Conservation (phyloP, 129 eudicot genomes). For the Centaurea solstitialis region DNA sequence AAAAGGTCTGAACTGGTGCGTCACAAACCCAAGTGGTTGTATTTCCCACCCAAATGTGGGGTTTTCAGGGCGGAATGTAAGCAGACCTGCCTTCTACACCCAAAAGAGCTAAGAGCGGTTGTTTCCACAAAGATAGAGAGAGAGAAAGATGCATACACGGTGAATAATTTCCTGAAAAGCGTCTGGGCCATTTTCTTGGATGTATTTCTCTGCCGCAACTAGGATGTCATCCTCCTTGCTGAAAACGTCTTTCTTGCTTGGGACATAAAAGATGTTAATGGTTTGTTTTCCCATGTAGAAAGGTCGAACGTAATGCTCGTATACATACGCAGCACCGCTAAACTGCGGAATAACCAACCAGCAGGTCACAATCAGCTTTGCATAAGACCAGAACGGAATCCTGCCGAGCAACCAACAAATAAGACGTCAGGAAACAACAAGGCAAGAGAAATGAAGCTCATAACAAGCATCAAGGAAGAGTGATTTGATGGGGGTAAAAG, state of each 20-base stretch:
- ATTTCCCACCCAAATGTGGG: no score
- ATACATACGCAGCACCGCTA: constrained; percentile 90
- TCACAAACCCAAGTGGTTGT: no score
- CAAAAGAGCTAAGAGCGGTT: no score
- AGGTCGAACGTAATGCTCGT: constrained; percentile 80
- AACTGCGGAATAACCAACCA: constrained; percentile 98
- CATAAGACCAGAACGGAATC: constrained; percentile 93
- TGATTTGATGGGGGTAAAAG: not conserved
- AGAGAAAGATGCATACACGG: constrained; percentile 39
- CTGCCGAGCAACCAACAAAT: constrained; percentile 30
- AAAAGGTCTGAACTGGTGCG: no score
- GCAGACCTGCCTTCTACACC: no score
- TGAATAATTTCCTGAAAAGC: constrained; percentile 62
- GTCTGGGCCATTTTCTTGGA: constrained; percentile 59
- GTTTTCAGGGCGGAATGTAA: no score
- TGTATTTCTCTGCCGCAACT: constrained; percentile 69
- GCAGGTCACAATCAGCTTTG: constrained; percentile 81
- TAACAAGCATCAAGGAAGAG: not conserved
- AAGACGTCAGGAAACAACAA: not conserved
- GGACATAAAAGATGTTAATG: constrained; percentile 72
- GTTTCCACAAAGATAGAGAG: not conserved
- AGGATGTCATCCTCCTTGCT: constrained; percentile 67
- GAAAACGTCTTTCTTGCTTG: constrained; percentile 61
- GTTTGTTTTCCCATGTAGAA: constrained; percentile 43
- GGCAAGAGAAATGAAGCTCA: not conserved